Base-by-base conservation (phyloP, 495 filamentous ascomycete genomes). In the Xylaria cubensis region DNA sequence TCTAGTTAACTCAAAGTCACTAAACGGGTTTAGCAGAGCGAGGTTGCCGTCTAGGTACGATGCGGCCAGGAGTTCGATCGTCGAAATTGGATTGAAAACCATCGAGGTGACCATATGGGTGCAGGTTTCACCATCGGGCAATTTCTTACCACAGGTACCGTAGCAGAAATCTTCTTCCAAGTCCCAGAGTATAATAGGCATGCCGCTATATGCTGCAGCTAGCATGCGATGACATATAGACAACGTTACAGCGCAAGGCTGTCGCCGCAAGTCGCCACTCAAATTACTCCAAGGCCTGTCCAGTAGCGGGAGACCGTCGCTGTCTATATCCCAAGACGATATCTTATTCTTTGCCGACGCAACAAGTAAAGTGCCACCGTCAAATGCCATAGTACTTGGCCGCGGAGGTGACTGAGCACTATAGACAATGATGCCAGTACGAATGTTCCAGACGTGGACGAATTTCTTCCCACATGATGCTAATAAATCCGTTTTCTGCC, bases 1-100 rank as follows among this genome's bases (percentile, higher is more conserved):
- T 4, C 32, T 34, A 17, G 4, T 13, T 42, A 62, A 6, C 39
- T 62, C 21, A 17, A n/a, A 34, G 36, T 62, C 4, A 12, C 17
- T 24, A 58, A 58, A 58, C 7, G 26, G 55, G 26, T 58, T 21
- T 6, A 58, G 24, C 4, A 58, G 10, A 58, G 55, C 55, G 15
- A 58, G 26, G 3, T 58, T 62, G 6, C 74, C 75, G 32, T 73
- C 64, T 0, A 61, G 29, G 19, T 70, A 78, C 0, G 71, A 69
- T 15, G 77, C 76, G 1, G 73, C 39, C 3, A 80, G 69, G 1
- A 63, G 41, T 3, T 69, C 70, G 3, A 76, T 71, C 7, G 71
- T 68, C 0, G 73, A 74, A 50, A 77, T 76, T 8, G 77, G 75
- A 58, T 58, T 34, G 55, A 58, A 58, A 8, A 34, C 26, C 17